Base-by-base conservation (phyloP, 345 rosid genomes). In the Sonneratia caseolaris region DNA sequence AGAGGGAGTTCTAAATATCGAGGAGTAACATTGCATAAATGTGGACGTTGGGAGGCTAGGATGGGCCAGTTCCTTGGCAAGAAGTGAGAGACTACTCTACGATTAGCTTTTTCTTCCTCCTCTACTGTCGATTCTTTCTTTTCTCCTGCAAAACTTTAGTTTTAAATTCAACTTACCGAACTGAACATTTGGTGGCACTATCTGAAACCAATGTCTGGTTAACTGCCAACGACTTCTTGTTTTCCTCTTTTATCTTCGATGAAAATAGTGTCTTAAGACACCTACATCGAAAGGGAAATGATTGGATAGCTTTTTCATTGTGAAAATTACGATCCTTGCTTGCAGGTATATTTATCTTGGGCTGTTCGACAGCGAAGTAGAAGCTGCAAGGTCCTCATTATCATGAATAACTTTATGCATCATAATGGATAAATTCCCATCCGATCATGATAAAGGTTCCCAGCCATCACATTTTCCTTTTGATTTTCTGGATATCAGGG, bases 331-430 rank as follows among this genome's bases (percentile, higher is more conserved):
- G 75, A 90, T 88, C 84, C 89, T 91, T 89, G 81, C 84, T 66
- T 91, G 98, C 97, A 93, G 98, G 98, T 93, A 91, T 93, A 83
- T 89, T 37, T 93, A 93, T 84, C 98, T 93, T 86, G 98, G 94
- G 88, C 90, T 91, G 76, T 93, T 93, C 94, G 89, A 93, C 89
- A 88, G 82, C 74, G 92, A 93, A 89, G 96, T 91, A 86, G 94
- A 91, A 83, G 98, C 97, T 86, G 98, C 97, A 89, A 93, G 98
- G 98, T 91, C 90, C 80, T 83, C 73, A 79, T 85, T 89, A 89
- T 86, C 85, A 84, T 79, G 81, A 84, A 77, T 85, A 79, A 83
- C 81, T 74, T 77, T 77, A 78, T 83, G 69, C 84, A 68, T 77
- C 83, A 75, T 86, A 75, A 76, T 82, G 72, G 71, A 76, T 80